Base-by-base conservation (phyloP, 805 yeast species). In the Monosporozyma servazzii region DNA sequence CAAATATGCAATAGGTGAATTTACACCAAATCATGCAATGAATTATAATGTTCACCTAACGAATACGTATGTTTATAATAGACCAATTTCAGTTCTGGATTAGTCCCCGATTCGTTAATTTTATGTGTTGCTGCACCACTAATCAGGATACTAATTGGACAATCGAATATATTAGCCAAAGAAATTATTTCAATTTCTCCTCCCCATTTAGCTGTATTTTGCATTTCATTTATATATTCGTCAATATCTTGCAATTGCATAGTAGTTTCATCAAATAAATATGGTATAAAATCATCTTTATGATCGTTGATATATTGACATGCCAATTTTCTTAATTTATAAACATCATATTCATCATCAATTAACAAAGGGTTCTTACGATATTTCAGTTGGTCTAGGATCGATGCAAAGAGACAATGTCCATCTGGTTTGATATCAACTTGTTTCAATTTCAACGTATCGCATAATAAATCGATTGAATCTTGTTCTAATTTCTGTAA, bases 41-140 rank as follows among this genome's bases (percentile, higher is more conserved):
- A 88, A 65, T 91, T 91, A 68, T 91, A 91, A 70, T 91, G 99
- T 69, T 90, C 98, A 27, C 99, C 99, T 23, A 91, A 75, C 0
- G 96, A 93, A 65, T 80, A 91, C 15, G 81, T 78, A 63, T 89
- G 93, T 66, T 83, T 85, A 67, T 87, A 91, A 63, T 82, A 91
- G 0, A 88, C 96, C 52, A 91, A 63, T 56, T 79, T 79, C 58
- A 91, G 70, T 58, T 74, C 81, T 2, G 80, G 79, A 21, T 72
- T 72, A 2, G 65, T 58, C 1, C 78, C 84, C 0, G 71, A 74
- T 56, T 80, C 88, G 58, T 87, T 86, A 51, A 87, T 78, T 37
- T 59, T 66, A 57, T 84, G 72, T 2, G 84, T 75, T 5, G 89
- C 77, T 41, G 88, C 77, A 0, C 95, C 95, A 46, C 88, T 85